Evolutionary conservation across 371 early-diverging fungal species (phyloP).

Genomic region (Mucor saturninus): DNA sequence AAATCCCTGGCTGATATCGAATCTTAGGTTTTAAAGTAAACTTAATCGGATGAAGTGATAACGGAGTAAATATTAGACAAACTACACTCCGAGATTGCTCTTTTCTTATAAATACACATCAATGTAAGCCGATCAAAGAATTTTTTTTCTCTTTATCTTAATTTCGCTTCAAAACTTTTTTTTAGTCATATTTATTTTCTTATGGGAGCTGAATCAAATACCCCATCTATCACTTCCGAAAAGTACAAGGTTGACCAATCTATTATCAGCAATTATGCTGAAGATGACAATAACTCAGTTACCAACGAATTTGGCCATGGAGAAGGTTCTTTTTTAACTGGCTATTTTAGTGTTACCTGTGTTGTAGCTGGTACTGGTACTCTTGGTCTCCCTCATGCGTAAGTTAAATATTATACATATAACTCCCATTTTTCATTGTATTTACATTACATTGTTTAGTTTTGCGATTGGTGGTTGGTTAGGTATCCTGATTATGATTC

Average conservation of each 20-base stretch:
- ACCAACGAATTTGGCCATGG: slow-evolving; percentile 47
- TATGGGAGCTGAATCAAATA: slow-evolving; percentile 1
- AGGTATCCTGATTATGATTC: slow-evolving; percentile 46
- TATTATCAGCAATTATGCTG: slow-evolving; percentile 38
- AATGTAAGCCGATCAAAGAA: neutral
- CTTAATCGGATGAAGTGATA: slow-evolving; percentile 1
- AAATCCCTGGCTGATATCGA: neutral
- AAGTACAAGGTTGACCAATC: slow-evolving; percentile 38
- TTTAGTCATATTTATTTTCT: neutral
- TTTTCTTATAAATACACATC: neutral
- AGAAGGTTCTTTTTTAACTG: slow-evolving; percentile 45
- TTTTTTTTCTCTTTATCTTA: neutral
- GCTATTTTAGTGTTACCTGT: slow-evolving; percentile 71
- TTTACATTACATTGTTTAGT: slow-evolving; percentile 1
- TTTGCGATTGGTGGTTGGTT: slow-evolving; percentile 53
- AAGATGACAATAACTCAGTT: slow-evolving; percentile 32
- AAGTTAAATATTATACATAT: neutral
- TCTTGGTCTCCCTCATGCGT: slow-evolving; percentile 66
- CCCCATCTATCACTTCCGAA: slow-evolving; percentile 13
- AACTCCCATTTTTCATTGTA: slow-evolving; percentile 2
- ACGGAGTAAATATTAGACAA: neutral
- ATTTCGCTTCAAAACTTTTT: neutral
- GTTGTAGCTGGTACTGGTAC: slow-evolving; percentile 91
- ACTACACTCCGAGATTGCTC: neutral
- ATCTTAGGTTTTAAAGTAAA: neutral